These are phyloP conservation scores for Kodamaea lidongshanica DNA, from an alignment of 805 yeast species.

Conservation along the genomic window DNA sequence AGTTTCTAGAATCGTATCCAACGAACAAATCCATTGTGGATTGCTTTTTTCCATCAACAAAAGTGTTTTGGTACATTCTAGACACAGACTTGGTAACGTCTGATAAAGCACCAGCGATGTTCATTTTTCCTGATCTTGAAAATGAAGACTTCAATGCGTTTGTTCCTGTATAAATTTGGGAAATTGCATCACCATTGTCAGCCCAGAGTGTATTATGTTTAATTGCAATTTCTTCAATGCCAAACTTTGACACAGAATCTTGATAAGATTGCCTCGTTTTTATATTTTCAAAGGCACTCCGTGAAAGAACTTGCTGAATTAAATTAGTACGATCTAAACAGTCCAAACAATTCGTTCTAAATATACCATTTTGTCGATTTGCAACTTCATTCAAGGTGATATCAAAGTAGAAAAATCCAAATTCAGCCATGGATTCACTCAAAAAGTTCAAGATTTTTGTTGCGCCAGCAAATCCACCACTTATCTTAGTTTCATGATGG, in stretches of 20 bases:
- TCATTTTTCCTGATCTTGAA: slow-evolving; percentile 93
- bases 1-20: slow-evolving; percentile 68
- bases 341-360: slow-evolving; percentile 89
- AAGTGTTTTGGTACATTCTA: slow-evolving; percentile 91
- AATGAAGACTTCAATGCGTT: slow-evolving; percentile 85
- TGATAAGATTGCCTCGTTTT: slow-evolving; percentile 22
- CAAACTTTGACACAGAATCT: slow-evolving; percentile 17
- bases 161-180: slow-evolving; percentile 64
- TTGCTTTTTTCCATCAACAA: slow-evolving; percentile 87
- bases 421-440: slow-evolving; percentile 60
- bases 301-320: slow-evolving; percentile 77
- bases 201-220: slow-evolving; percentile 44
- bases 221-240: slow-evolving; percentile 44
- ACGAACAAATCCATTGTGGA: slow-evolving; percentile 79
- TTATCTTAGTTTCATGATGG: slow-evolving; percentile 80
- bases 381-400: slow-evolving; percentile 45
- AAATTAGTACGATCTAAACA: slow-evolving; percentile 93
- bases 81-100: slow-evolving; percentile 96
- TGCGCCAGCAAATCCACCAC: slow-evolving; percentile 84
- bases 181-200: slow-evolving; percentile 61
- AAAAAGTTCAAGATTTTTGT: slow-evolving; percentile 58
- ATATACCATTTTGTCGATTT: slow-evolving; percentile 82
- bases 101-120: slow-evolving; percentile 91
- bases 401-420: slow-evolving; percentile 81
- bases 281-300: slow-evolving; percentile 52